Percentiles rank a stretch among this genome's conserved stretches.
phyloP scores from a whole-genome alignment of 2,329 filamentous ascomycete species.

The Neofusicoccum laricinum region DNA sequence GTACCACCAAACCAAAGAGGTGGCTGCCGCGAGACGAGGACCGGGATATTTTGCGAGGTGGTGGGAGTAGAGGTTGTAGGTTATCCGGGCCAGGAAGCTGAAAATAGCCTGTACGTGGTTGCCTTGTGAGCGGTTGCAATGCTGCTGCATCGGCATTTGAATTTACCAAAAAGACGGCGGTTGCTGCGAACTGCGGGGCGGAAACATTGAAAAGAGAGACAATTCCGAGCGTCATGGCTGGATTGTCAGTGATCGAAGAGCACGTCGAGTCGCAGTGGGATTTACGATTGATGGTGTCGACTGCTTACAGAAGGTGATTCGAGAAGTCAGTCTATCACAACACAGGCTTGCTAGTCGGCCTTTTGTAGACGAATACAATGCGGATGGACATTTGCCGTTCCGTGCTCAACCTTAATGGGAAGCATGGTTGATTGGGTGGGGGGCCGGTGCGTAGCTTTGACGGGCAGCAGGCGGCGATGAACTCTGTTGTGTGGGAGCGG shows the following conservation, averaged over 20 bases:
- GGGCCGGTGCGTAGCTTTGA: too few relatives aligned
- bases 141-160: neutral
- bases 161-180: neutral
- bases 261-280: neutral
- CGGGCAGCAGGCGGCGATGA: too few relatives aligned
- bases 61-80: neutral
- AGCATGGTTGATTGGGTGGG: too few relatives aligned
- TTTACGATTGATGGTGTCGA: too few relatives aligned
- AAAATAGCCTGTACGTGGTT: too few relatives aligned
- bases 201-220: neutral
- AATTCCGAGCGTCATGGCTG: neutral
- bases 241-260: neutral
- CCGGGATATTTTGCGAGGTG: constrained; percentile 35
- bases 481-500: too few relatives aligned
- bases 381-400: too few relatives aligned
- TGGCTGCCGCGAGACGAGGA: constrained; percentile 33
- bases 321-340: too few relatives aligned
- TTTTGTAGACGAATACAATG: too few relatives aligned
- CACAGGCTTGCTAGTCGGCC: too few relatives aligned
- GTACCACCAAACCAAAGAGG: constrained; percentile 29
- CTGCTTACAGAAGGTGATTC: too few relatives aligned
- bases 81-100: neutral
- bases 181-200: neutral
- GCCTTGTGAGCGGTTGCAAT: neutral
- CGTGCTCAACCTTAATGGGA: too few relatives aligned